Evolutionary conservation across 345 rosid species (phyloP), one percentile per base, ranked within the genome.

Genomic region (Salix purpurea): DNA sequence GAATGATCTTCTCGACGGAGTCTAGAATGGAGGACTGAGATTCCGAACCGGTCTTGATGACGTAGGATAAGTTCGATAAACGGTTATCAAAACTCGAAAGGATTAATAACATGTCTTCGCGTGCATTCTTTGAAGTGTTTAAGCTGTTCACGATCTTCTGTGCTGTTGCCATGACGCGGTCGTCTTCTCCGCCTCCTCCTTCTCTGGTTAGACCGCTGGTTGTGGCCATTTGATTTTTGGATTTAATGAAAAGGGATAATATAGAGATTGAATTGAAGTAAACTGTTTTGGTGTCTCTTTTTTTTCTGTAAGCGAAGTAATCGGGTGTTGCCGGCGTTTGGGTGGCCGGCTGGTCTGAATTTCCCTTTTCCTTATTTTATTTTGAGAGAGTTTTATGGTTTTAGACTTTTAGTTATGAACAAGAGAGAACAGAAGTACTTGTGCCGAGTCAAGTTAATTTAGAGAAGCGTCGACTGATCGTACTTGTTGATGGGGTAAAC

Each of bases 121-220:
- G 90, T 21, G 92, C 97, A 72, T 93, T 93, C 79, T 93, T 92
- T 1, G 96, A 86, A 14, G 99, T 89, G 88, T 93, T 96, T 42
- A 96, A 93, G 65, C 97, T 92, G 75, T 92, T 91, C 67, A 96
- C 89, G 91, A 96, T 96, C 95, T 96, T 96, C 78, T 93, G 98
- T 11, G 97, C 99, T 71, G 99, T 89, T 23, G 99, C 98, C 87
- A 96, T 80, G 37, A 96, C 99, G 16, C 99, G 97, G 83, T 96
- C 99, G 70, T 96, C 99, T 32, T 83, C 80, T 16, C 81, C 83
- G 28, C 56, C 88, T 70, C 78, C 89, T 4, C 48, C 72, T 2
- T 54, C 56, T 32, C 40, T 32, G 46, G 28, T 23, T 56, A 65
- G 37, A 30, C 62, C 73, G 67, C 78, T 81, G 64, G 78, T 69